Evolutionary conservation across 1,284 basidiomycete species (phyloP).

Genomic region (Trametes versicolor): DNA sequence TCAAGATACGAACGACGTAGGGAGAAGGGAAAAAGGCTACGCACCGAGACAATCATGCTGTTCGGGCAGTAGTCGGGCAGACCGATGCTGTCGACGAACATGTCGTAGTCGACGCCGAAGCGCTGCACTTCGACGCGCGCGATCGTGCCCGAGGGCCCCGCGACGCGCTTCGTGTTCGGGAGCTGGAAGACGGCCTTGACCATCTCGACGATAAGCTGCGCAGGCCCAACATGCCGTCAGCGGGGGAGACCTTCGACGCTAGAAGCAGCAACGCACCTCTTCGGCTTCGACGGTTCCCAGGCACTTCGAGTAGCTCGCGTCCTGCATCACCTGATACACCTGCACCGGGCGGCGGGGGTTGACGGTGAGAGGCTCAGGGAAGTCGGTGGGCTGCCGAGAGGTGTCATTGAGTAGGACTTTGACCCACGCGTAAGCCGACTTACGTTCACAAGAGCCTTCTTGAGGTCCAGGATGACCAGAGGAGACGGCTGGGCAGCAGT

Average conservation of each 20-base stretch:
- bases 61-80: slow-evolving; percentile 43
- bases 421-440: slow-evolving; percentile 24
- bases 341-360: slow-evolving; percentile 51
- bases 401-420: neutral
- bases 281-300: slow-evolving; percentile 52
- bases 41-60: slow-evolving; percentile 42
- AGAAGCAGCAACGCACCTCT: slow-evolving; percentile 34
- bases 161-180: slow-evolving; percentile 56
- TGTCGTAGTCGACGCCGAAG: slow-evolving; percentile 39
- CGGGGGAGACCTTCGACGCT: neutral
- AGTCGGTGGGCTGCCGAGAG: slow-evolving; percentile 46
- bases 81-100: slow-evolving; percentile 42
- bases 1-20: neutral
- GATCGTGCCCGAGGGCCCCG: slow-evolving; percentile 51
- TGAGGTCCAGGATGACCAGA: slow-evolving; percentile 58
- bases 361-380: slow-evolving; percentile 54
- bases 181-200: slow-evolving; percentile 56
- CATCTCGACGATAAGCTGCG: slow-evolving; percentile 51
- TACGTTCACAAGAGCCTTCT: slow-evolving; percentile 61
- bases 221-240: neutral
- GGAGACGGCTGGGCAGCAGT: slow-evolving; percentile 50
- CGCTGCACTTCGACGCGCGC: slow-evolving; percentile 43
- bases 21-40: slow-evolving; percentile 9
- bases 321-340: slow-evolving; percentile 52
- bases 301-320: slow-evolving; percentile 56